Evolutionary conservation across 2,329 filamentous ascomycete species (phyloP), one percentile per base, ranked within the genome.

Genomic region (Chrysoporthe cubensis): DNA sequence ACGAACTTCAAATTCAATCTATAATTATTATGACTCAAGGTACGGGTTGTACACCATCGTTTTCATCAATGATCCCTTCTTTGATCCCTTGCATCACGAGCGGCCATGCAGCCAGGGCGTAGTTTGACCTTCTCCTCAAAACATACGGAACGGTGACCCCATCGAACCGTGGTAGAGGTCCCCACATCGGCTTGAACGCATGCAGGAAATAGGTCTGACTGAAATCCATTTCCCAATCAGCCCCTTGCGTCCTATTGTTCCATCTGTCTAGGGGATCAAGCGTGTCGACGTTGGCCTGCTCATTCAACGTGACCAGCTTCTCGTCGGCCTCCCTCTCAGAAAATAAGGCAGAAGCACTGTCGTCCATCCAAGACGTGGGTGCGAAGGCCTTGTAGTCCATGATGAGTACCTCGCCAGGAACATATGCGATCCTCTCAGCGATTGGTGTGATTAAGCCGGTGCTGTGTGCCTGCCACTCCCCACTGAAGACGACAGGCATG

Each of bases 381-480:
- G 73, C 67, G 40, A 76, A 75, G 5, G 75, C 72, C 32, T 56
- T 66, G 18, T 65, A 62, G 42, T 75, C 66, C 65, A 76, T 40
- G 54, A 75, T 71, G 32, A 76, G 71, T 21, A 76, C 74, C 68
- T 76, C 73, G 3, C 62, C 57, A 0, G 73, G 74, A 0, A 74
- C 46, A 3, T 70, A 65, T 3, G 67, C 62, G 42, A 75, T 62
- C 11, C 74, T 71, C 62, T 72, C 65, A 16, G 73, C 71, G 40
- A 76, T 66, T 57, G 72, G 68, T 2, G 74, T 76, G 34, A 76
- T 69, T n/a, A 75, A 66, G 8, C 62, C 48, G 4, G 72, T 69
- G 69, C 71, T 73, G 52, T 60, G 66, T 14, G 71, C 68, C 18
- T 71, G 69, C 74, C 74, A 75, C n/a, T 65, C 64, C 0, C 73